Evolutionary conservation across 495 filamentous ascomycete genomes (phyloP), one percentile per base, ranked within the genome.

Genomic region (Penicillium fimorum): DNA sequence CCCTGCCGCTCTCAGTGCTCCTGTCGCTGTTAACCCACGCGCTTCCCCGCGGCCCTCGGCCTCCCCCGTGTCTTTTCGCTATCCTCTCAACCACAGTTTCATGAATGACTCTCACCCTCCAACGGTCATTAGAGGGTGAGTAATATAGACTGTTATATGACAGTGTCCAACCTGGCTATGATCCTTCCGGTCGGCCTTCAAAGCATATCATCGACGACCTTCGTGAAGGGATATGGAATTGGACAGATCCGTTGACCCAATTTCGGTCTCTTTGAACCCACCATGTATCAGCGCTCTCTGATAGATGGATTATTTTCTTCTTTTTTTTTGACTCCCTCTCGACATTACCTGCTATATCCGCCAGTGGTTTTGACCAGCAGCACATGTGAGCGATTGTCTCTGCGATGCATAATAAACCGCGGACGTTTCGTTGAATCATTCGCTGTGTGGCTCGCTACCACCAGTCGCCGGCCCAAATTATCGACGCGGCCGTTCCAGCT

Each of bases 371-470:
- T 17, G 17, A 15, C 57, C 32, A 18, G 32, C 53, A 13, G 48
- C 54, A 13, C 18, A 20, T 55, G 55, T 20, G 18, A 30, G 18
- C 47, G 58, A 58, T 42, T 42, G 41, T 60, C 65, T 67, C 64
- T 70, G 74, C 74, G 74, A 77, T 70, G 74, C 56, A 61, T 59
- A 57, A 77, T 77, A 77, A 77, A 77, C 74, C 74, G 74, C 74
- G 68, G 60, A 62, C 42, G 7, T 42, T 60, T 50, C 47, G 42
- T 24, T 24, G 48, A 6, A 51, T 40, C 48, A 41, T 60, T 46
- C 47, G 50, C 17, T 56, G 49, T 54, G 38, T 30, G 7, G 20
- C 25, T 53, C 17, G 30, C 8, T 13, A 13, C 42, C 51, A 42
- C 35, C 20, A 47, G 18, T 52, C 17, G 38, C 60, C 60, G 59